phyloP scores from a whole-genome alignment of 2,329 filamentous ascomycete genomes.

The Monascus ruber region DNA sequence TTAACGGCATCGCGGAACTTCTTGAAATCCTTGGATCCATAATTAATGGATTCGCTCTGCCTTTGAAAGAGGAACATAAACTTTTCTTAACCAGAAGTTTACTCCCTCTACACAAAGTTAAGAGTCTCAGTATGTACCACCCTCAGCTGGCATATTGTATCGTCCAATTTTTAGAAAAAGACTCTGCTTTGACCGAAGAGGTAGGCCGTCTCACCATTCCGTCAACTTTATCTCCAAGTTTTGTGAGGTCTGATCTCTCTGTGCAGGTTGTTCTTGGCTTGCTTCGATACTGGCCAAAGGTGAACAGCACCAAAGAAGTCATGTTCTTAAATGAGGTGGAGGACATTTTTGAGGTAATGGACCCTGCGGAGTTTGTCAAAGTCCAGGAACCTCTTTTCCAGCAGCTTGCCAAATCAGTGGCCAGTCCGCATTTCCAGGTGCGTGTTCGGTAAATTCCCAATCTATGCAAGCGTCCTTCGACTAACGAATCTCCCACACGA shows the following conservation, averaged over 20 bases:
- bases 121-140: slow-evolving; percentile 99
- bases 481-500: slow-evolving; percentile 6
- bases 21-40: slow-evolving; percentile 96
- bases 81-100: slow-evolving; percentile 89
- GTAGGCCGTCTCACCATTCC: slow-evolving; percentile 37
- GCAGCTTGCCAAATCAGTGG: slow-evolving; percentile 93
- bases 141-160: slow-evolving; percentile 97
- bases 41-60: slow-evolving; percentile 95
- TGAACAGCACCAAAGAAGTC: slow-evolving; percentile 98
- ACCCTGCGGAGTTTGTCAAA: slow-evolving; percentile 95
- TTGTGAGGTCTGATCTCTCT: slow-evolving; percentile 5
- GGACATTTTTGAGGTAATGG: slow-evolving; percentile 99
- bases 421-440: slow-evolving; percentile 92
- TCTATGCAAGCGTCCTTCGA: neutral
- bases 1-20: slow-evolving; percentile 95
- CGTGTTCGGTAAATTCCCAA: slow-evolving; percentile 4
- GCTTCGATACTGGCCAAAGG: slow-evolving; percentile 95
- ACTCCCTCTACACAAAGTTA: slow-evolving; percentile 92
- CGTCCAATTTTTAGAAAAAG: slow-evolving; percentile 96
- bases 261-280: slow-evolving; percentile 78
- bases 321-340: slow-evolving; percentile 99
- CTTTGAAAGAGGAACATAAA: slow-evolving; percentile 97
- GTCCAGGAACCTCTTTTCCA: slow-evolving; percentile 97
- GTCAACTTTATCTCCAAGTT: neutral
- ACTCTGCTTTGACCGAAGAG: slow-evolving; percentile 93